Evolutionary conservation across 306 rosid species (phyloP).

Genomic region (Malus orientalis): DNA sequence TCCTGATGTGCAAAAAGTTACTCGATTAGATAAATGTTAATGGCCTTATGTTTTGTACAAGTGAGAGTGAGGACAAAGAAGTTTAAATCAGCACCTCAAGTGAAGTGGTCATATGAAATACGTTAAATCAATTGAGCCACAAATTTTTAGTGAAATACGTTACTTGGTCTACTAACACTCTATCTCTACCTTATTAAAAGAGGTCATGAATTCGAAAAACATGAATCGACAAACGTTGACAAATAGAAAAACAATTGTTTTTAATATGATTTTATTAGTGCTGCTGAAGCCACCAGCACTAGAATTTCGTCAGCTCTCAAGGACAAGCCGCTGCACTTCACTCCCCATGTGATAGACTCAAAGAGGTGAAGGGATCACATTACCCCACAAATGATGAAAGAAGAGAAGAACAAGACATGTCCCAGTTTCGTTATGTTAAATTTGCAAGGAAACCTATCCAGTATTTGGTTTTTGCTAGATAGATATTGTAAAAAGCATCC

Average conservation of each 20-base stretch:
- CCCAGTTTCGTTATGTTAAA: neutral
- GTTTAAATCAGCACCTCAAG: too few relatives aligned
- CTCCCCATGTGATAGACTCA: neutral
- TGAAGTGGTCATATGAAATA: too few relatives aligned
- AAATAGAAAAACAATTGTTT: too few relatives aligned
- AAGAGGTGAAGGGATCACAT: constrained; percentile 7
- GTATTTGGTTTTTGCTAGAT: neutral
- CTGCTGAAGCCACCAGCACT: neutral
- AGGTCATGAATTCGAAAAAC: too few relatives aligned
- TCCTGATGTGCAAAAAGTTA: neutral
- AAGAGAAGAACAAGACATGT: neutral
- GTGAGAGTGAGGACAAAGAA: too few relatives aligned
- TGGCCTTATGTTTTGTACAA: neutral
- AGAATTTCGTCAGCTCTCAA: neutral
- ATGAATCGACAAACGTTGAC: too few relatives aligned
- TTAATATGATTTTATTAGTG: too few relatives aligned
- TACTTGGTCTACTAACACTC: too few relatives aligned
- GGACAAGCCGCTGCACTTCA: neutral
- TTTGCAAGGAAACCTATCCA: neutral
- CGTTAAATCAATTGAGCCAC: too few relatives aligned
- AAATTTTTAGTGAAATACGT: neutral
- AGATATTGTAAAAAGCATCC: neutral
- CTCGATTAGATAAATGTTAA: neutral
- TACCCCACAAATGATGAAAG: neutral
- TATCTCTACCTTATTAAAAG: too few relatives aligned